Base-by-base conservation (phyloP, 2,329 filamentous ascomycete species). In the Fusarium solani-melongenae region DNA sequence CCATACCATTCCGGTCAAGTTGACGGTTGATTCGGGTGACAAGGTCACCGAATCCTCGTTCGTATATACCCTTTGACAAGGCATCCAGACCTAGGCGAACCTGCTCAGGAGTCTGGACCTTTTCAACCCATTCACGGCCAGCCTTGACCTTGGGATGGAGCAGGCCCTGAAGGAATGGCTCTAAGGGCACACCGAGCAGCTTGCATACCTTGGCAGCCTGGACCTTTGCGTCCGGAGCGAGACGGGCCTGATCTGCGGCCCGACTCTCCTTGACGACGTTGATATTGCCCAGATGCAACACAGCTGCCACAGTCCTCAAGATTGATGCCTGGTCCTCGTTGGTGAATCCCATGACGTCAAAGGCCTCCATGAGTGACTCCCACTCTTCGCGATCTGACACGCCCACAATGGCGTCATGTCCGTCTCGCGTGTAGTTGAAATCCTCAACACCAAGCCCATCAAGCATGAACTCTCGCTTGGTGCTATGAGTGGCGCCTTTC, bases 71-170 rank as follows among this genome's bases (percentile, higher is more conserved):
- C 83, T 99, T 99, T 9, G 96, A 92, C 17, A 99, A 87, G 17
- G 96, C 96, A 83, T 98, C 95, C 51, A 99, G 90, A 5, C 94
- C 90, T 11, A 98, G 90, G 27, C 94, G 93, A 51, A 98, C 97
- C 81, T 99, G 96, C 74, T 99, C 97, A 0, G 96, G 96, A 1
- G 96, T 98, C 81, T 99, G 96, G 2, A 97, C 95, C 82, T 98
- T 99, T 80, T 98, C 95, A 3, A 99, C 96, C 96, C 96, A 98
- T 84, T 99, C 96, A 61, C 95, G 91, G 22, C 96, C 96, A 46
- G 96, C 96, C 83, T 98, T 98, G 44, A 99, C 97, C 66, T 91
- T 94, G 11, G 96, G 96, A 79, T 98, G 96, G 12, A 99, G 87
- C 6, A 99, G 86, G 0, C 94, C 95, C 80, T 95, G 94, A 12